Conservation (phyloP, 768 basidiomycete species). For the Lentinula boryana region DNA sequence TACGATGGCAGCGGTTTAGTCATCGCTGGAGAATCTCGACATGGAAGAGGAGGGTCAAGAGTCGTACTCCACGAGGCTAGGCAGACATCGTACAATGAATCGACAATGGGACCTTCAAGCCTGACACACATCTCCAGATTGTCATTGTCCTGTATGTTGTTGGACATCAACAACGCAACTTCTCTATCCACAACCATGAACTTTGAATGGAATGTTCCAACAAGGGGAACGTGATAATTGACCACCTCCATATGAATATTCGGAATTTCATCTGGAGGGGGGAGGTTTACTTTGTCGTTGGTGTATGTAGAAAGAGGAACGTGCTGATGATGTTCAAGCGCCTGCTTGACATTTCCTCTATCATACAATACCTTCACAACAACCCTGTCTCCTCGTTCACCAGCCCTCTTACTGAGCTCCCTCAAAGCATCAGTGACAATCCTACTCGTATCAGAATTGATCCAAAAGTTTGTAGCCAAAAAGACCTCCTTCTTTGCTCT, state of each 20-base stretch:
- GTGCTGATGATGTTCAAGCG: constrained; percentile 33
- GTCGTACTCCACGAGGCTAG: constrained; percentile 54
- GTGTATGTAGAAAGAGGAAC: constrained; percentile 42
- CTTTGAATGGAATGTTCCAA: constrained; percentile 54
- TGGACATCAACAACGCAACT: constrained; percentile 57
- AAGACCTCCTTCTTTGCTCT: constrained; percentile 59
- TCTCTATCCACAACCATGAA: constrained; percentile 67
- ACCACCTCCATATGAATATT: constrained; percentile 57
- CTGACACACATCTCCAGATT: constrained; percentile 27
- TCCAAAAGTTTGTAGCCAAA: constrained; percentile 62
- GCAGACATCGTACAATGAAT: constrained; percentile 64
- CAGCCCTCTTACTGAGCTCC: constrained; percentile 43
- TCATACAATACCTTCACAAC: constrained; percentile 70
- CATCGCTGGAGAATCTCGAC: constrained; percentile 23
- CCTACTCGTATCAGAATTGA: constrained; percentile 44
- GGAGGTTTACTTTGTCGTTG: constrained; percentile 41
- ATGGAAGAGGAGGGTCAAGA: constrained; percentile 39
- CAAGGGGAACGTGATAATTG: constrained; percentile 38
- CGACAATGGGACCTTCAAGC: constrained; percentile 65
- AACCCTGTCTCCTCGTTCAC: constrained; percentile 36
- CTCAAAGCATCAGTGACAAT: constrained; percentile 45
- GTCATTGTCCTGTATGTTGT: constrained; percentile 58
- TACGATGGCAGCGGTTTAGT: constrained; percentile 33
- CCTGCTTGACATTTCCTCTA: constrained; percentile 53
- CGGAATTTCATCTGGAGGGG: constrained; percentile 48